Conservation (phyloP, 345 rosid genomes). For the Brassica cretica region DNA sequence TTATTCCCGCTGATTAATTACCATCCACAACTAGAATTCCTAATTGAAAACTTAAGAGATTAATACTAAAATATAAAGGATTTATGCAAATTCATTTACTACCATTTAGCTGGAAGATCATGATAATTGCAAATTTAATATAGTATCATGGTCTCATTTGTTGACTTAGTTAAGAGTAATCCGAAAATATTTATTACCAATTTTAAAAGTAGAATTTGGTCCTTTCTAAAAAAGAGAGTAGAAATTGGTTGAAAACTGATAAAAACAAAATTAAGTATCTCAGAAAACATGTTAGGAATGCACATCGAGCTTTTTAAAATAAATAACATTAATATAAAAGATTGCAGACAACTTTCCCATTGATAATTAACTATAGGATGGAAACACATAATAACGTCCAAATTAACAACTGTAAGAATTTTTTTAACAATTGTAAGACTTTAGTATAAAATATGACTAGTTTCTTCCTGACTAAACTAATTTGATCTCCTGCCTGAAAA, state of each 20-base stretch:
- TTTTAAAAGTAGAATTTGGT: not conserved
- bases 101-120: not conserved
- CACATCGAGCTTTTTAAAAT: not conserved
- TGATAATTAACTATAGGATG: not conserved
- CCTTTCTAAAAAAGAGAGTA: too few relatives aligned
- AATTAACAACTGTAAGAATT: not conserved
- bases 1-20: not conserved
- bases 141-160: not conserved
- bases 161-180: not conserved
- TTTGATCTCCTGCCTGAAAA: slow-evolving; percentile 1
- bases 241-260: not conserved
- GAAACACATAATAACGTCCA: not conserved
- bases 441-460: not conserved
- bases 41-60: not conserved
- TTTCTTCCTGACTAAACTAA: not conserved
- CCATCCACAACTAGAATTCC: not conserved
- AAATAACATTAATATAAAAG: not conserved
- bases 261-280: not conserved
- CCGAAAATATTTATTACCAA: not conserved
- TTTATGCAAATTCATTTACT: not conserved
- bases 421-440: not conserved
- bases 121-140: not conserved
- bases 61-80: not conserved
- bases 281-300: not conserved
- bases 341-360: not conserved